A percentile compares a stretch with the other conserved stretches of the same genome.
phyloP scores from a whole-genome alignment of 1,284 basidiomycete genomes.

The Laetiporus sulphureus region DNA sequence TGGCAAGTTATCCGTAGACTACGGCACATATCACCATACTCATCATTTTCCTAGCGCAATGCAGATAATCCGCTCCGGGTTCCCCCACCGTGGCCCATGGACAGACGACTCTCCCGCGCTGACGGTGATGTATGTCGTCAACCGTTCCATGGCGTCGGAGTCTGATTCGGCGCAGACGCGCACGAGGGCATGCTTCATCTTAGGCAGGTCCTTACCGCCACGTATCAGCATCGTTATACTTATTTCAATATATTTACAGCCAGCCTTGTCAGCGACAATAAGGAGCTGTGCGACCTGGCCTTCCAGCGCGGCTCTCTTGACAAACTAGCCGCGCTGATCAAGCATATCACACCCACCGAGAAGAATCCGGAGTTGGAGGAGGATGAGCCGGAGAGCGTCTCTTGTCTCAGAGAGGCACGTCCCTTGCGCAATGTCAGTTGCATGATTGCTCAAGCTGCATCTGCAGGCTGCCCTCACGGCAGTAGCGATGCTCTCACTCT shows the following conservation, averaged over 20 bases:
- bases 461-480: conserved; percentile 61
- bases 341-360: conserved; percentile 43
- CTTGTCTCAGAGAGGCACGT: conserved; percentile 57
- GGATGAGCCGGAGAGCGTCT: conserved; percentile 55
- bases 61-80: conserved; percentile 45
- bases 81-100: conserved; percentile 18
- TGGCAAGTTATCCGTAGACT: conserved; percentile 37
- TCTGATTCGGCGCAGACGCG: conserved; percentile 36
- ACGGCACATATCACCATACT: background rate
- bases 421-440: background rate
- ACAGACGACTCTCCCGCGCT: conserved; percentile 39
- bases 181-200: conserved; percentile 62
- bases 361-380: conserved; percentile 40
- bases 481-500: conserved; percentile 64
- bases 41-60: conserved; percentile 36
- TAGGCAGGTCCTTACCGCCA: conserved; percentile 39
- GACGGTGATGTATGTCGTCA: conserved; percentile 58
- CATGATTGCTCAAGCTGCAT: background rate
- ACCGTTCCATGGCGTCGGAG: conserved; percentile 42
- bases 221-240: background rate
- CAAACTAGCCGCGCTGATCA: conserved; percentile 42
- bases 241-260: conserved; percentile 34
- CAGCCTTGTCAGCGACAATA: conserved; percentile 65
- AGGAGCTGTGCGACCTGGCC: conserved; percentile 55
- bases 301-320: conserved; percentile 55